Percentiles rank a stretch among this genome's conserved stretches.
Evolutionary conservation across 371 early-diverging fungal species (phyloP).

Genomic region (Zychaea mexicana): DNA sequence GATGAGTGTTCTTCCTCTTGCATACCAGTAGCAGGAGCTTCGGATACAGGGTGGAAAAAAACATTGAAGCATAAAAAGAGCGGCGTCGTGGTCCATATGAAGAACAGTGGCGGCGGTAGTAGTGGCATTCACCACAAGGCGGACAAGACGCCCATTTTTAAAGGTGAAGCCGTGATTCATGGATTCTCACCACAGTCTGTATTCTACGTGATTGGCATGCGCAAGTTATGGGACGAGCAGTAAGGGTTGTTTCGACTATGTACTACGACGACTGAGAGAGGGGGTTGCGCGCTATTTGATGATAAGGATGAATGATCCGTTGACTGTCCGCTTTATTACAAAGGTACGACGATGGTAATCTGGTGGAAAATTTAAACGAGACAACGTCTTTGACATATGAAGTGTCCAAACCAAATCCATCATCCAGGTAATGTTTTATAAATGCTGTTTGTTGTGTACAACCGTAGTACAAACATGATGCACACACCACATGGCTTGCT

Average conservation of each 20-base stretch:
- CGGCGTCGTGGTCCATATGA: conserved; percentile 64
- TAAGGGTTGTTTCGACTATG: conserved; percentile 14
- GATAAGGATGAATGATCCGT: conserved; percentile 18
- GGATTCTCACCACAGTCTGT: conserved; percentile 69
- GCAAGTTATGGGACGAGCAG: conserved; percentile 68
- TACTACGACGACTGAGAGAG: no score
- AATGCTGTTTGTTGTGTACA: no score
- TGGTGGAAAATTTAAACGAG: conserved; percentile 56
- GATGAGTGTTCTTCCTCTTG: no score
- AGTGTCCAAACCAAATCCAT: conserved; percentile 43
- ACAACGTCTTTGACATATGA: conserved; percentile 50
- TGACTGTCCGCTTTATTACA: conserved; percentile 29
- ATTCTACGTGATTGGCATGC: conserved; percentile 68
- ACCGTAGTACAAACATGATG: no score
- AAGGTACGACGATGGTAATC: conserved; percentile 55
- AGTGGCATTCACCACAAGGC: no score
- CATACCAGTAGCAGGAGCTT: conserved; percentile 12
- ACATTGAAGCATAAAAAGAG: conserved; percentile 63
- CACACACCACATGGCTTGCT: no score
- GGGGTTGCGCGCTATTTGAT: no score
- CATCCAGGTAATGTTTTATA: conserved; percentile 31
- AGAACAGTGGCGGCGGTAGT: conserved; percentile 20
- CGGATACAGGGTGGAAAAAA: conserved; percentile 62
- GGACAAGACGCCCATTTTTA: conserved; percentile 63
- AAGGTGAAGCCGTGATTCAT: conserved; percentile 65